Conservation (phyloP, 129 eudicot species). For the Tagetes erecta region DNA sequence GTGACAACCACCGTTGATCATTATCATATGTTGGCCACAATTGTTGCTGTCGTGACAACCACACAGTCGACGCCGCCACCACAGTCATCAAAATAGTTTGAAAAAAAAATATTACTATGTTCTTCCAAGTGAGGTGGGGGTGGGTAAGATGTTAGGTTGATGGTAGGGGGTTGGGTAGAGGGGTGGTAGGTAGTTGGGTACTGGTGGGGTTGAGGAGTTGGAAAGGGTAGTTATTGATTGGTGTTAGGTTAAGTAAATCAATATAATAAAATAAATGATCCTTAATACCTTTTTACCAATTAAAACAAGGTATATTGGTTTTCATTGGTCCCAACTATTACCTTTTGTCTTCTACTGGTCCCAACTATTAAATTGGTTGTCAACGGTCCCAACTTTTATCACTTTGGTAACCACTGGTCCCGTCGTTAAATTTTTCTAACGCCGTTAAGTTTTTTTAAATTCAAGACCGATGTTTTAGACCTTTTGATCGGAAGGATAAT, state of each 20-base stretch:
- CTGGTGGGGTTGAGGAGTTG: background rate
- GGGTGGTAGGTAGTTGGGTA: conserved; percentile 4
- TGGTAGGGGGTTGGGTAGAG: background rate
- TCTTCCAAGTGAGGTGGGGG: background rate
- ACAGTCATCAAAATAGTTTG: background rate
- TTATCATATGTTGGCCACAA: background rate
- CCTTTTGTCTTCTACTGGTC: no score
- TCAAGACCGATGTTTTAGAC: no score
- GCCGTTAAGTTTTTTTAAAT: no score
- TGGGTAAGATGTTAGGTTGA: conserved; percentile 11
- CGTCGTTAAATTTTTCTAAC: no score
- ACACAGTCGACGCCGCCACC: background rate
- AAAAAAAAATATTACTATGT: background rate
- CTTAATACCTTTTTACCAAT: no score
- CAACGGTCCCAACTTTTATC: no score
- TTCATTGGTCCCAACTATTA: no score
- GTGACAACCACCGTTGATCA: no score
- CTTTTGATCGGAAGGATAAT: no score
- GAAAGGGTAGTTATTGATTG: background rate
- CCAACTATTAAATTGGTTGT: no score
- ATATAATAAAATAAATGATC: background rate
- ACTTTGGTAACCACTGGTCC: no score
- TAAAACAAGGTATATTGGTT: no score
- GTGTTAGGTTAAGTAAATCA: background rate
- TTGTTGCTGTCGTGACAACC: background rate